Base-by-base conservation (phyloP, 2,329 filamentous ascomycete genomes). In the Diaporthe velutina region DNA sequence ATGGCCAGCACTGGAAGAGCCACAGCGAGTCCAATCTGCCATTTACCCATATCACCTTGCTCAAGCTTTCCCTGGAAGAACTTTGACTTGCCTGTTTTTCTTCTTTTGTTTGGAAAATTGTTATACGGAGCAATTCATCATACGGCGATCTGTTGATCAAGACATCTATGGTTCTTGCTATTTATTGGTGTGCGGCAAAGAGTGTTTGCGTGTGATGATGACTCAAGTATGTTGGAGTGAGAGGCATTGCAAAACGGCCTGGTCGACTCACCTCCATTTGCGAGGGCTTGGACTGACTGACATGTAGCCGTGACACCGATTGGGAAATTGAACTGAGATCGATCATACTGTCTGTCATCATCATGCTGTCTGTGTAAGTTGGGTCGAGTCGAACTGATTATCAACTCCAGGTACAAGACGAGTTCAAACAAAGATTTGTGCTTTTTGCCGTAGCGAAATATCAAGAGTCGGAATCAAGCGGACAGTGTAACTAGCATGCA, bases 21-120 rank as follows among this genome's bases (percentile, higher is more conserved):
- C 45, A 72, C 57, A 28, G 33, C 33, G 19, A 72, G 57, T 30
- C 45, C 25, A 13, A 72, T 42, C 13, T 72, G 57, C 70, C 57
- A 72, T 17, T 13, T 22, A 25, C 30, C 33, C 57, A 72, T 72
- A 19, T 52, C 45, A 17, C 19, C 8, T 13, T 22, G 33, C 13
- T 48, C 13, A 25, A 35, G 45, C 15, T 40, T 40, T 38, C 22
- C 45, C 55, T 19, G 58, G 38, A 13, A 17, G 22, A 35, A n/a
- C 2, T 22, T 45, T 45, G 13, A 6, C 58, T 45, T 45, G n/a
- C n/a, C n/a, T n/a, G n/a, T 10, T 19, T 45, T 45, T 28, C 30
- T 22, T 61, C n/a, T 50, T 50, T 13, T 50, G n/a, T 50, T 50
- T 25, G n/a, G 5, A 12, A 15, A 6, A 42, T 13, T 10, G 3